Percentiles rank a stretch among this genome's conserved stretches.
Conservation (phyloP, 305 asterid genomes). For the Rubia tinctorum region DNA sequence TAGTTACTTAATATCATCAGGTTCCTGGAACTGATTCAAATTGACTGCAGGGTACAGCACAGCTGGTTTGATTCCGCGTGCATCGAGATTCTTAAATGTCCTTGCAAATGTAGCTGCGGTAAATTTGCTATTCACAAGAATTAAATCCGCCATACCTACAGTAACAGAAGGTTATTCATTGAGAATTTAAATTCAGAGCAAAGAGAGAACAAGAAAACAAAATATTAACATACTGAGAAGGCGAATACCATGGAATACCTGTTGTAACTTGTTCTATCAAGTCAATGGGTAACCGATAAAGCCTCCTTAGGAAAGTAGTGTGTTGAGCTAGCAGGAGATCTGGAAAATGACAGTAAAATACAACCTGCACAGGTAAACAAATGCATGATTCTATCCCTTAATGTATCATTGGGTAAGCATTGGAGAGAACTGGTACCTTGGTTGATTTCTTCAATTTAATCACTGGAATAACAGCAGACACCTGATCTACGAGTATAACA, state of each 20-base stretch:
- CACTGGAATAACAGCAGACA: slow-evolving; percentile 74
- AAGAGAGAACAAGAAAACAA: neutral
- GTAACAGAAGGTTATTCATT: slow-evolving; percentile 10
- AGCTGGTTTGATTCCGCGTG: slow-evolving; percentile 37
- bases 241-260: slow-evolving; percentile 35
- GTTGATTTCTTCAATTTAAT: slow-evolving; percentile 69
- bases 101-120: slow-evolving; percentile 34
- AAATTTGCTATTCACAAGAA: slow-evolving; percentile 58
- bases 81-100: slow-evolving; percentile 31
- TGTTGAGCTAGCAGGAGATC: slow-evolving; percentile 88
- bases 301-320: slow-evolving; percentile 66
- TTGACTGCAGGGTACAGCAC: slow-evolving; percentile 97
- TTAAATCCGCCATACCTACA: slow-evolving; percentile 92
- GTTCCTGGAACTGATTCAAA: slow-evolving; percentile 69
- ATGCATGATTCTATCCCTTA: neutral
- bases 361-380: slow-evolving; percentile 49
- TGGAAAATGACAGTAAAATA: slow-evolving; percentile 94
- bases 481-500: slow-evolving; percentile 80
- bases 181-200: slow-evolving; percentile 3
- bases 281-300: slow-evolving; percentile 84
- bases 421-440: slow-evolving; percentile 43
- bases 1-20: slow-evolving; percentile 61
- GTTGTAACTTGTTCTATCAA: slow-evolving; percentile 80
- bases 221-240: neutral
- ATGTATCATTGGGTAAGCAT: neutral